These are phyloP conservation scores for Candida bentonensis DNA, from an alignment of 805 yeast species.

Conservation along the genomic window DNA sequence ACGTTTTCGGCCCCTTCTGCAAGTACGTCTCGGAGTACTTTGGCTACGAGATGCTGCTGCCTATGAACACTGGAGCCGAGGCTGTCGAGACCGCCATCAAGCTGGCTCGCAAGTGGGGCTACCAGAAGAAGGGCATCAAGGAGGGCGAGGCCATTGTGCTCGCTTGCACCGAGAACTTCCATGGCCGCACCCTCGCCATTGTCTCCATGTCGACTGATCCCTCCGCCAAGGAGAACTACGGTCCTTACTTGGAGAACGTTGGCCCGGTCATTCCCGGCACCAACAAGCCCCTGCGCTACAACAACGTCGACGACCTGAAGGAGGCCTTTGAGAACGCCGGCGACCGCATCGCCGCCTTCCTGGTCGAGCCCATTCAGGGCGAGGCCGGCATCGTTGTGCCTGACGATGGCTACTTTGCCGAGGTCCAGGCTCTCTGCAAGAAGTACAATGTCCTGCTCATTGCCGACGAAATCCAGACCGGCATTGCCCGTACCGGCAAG, in stretches of 20 bases:
- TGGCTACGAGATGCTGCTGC: slow-evolving; percentile 82
- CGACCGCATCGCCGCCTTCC: slow-evolving; percentile 76
- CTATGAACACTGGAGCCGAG: slow-evolving; percentile 98
- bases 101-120: slow-evolving; percentile 96
- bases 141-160: slow-evolving; percentile 74
- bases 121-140: slow-evolving; percentile 71
- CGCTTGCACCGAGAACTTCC: slow-evolving; percentile 84
- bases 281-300: slow-evolving; percentile 56
- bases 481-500: slow-evolving; percentile 94
- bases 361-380: slow-evolving; percentile 93
- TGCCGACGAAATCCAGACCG: slow-evolving; percentile 96
- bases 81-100: slow-evolving; percentile 94
- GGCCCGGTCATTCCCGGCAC: slow-evolving; percentile 79
- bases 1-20: slow-evolving; percentile 75
- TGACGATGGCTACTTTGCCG: slow-evolving; percentile 60
- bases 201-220: slow-evolving; percentile 95
- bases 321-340: slow-evolving; percentile 60
- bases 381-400: slow-evolving; percentile 98
- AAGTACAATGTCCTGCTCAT: slow-evolving; percentile 77
- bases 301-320: slow-evolving; percentile 75
- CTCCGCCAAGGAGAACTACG: slow-evolving; percentile 77
- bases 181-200: slow-evolving; percentile 90
- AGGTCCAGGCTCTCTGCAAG: slow-evolving; percentile 62
- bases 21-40: slow-evolving; percentile 80
- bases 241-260: slow-evolving; percentile 74